Evolutionary conservation across 306 rosid genomes (phyloP).

Genomic region (Cicer cuneatum): DNA sequence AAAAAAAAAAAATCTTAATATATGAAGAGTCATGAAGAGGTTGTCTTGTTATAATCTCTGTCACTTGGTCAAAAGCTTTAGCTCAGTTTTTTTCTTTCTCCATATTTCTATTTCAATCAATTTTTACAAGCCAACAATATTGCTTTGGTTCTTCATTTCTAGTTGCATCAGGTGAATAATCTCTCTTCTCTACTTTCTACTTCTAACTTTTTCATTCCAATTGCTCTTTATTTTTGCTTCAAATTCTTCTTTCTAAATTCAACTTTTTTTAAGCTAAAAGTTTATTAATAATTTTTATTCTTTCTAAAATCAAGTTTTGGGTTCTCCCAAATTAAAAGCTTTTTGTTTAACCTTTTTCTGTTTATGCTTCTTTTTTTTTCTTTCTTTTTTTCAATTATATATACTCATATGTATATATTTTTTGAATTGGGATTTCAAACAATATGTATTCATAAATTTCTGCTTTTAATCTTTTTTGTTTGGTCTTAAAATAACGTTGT

Average conservation of each 20-base stretch:
- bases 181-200: not conserved
- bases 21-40: constrained; percentile 39
- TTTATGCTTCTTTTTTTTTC: too few relatives aligned
- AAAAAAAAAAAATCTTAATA: not conserved
- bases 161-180: not conserved
- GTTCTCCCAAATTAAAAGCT: not conserved
- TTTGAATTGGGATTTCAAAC: constrained; percentile 13
- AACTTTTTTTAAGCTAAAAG: too few relatives aligned
- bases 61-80: constrained; percentile 47
- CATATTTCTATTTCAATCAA: constrained; percentile 30
- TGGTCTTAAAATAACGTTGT: not conserved
- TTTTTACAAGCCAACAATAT: constrained; percentile 7
- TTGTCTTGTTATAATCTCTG: constrained; percentile 37
- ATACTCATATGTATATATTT: not conserved
- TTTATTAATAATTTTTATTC: too few relatives aligned
- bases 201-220: constrained; percentile 7
- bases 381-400: too few relatives aligned
- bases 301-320: not conserved
- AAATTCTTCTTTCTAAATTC: not conserved
- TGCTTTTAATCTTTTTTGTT: not conserved
- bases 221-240: not conserved
- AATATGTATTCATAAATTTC: not conserved
- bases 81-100: constrained; percentile 39
- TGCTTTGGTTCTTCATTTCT: not conserved
- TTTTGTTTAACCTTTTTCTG: too few relatives aligned